Conservation (phyloP, 2,329 filamentous ascomycete species). For the Zymoseptoria crescenta region DNA sequence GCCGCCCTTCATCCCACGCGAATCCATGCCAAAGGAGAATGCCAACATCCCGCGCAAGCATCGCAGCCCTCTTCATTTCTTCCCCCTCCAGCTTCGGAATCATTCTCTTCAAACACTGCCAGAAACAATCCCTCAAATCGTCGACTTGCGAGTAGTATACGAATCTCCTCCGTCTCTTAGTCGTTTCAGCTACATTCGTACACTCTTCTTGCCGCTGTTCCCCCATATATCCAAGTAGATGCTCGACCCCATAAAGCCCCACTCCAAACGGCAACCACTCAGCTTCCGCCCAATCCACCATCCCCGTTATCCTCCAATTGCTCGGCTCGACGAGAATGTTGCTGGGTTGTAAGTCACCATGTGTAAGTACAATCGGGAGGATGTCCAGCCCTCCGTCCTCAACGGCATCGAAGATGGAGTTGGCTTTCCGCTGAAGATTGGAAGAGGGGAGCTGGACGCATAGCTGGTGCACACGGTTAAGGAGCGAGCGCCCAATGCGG, state of each 20-base stretch:
- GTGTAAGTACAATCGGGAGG: constrained; percentile 51
- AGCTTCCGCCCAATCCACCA: constrained; percentile 59
- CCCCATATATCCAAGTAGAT: constrained; percentile 46
- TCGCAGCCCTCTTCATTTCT: constrained; percentile 30
- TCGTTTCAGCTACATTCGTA: too few relatives aligned
- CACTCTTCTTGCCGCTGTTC: neutral
- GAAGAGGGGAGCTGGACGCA: constrained; percentile 1
- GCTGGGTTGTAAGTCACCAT: constrained; percentile 52
- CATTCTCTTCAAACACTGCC: constrained; percentile 34
- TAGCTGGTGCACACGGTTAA: constrained; percentile 4
- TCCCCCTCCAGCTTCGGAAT: constrained; percentile 31
- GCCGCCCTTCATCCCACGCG: constrained; percentile 47
- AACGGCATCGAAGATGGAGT: neutral
- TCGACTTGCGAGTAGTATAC: constrained; percentile 40
- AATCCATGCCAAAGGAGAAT: constrained; percentile 54
- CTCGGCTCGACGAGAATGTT: constrained; percentile 49
- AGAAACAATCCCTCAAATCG: constrained; percentile 44
- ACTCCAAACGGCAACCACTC: constrained; percentile 54
- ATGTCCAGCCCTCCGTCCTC: constrained; percentile 14
- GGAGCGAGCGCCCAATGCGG: constrained; percentile 5
- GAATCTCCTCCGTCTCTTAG: constrained; percentile 9
- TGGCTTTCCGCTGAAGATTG: constrained; percentile 4
- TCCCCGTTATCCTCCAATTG: constrained; percentile 42
- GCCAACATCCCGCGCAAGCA: constrained; percentile 45
- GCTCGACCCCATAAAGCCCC: constrained; percentile 53